phyloP scores from a whole-genome alignment of 2,329 filamentous ascomycete species.

The Ophiosphaerella korrae region DNA sequence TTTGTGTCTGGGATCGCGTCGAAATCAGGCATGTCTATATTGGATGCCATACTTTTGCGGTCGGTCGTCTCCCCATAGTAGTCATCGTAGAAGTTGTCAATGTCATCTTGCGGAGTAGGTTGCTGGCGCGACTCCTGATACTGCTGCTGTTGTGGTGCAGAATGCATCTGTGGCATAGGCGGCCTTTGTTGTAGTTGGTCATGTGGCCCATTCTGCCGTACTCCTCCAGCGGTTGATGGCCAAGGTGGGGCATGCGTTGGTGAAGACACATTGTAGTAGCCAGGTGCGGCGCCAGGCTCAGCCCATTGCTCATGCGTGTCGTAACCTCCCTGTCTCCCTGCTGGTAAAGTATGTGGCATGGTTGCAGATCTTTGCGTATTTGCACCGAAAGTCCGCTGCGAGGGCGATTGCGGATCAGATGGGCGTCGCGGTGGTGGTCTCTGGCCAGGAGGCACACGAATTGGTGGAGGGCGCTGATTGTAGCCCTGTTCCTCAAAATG shows the following conservation, averaged over 20 bases:
- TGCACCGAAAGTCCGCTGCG: slow-evolving; percentile 35
- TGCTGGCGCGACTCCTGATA: slow-evolving; percentile 27
- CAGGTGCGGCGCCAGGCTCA: slow-evolving; percentile 39
- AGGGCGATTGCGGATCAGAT: slow-evolving; percentile 32
- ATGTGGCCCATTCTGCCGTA: slow-evolving; percentile 25
- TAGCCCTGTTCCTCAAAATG: slow-evolving; percentile 37
- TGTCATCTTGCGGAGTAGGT: slow-evolving; percentile 28
- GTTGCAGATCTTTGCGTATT: slow-evolving; percentile 44
- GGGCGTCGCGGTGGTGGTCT: slow-evolving; percentile 19
- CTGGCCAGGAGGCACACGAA: slow-evolving; percentile 16
- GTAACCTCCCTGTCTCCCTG: slow-evolving; percentile 18
- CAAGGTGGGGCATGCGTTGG: slow-evolving; percentile 42
- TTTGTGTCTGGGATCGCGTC: slow-evolving; percentile 56
- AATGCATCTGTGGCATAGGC: slow-evolving; percentile 32
- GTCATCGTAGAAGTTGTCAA: slow-evolving; percentile 59
- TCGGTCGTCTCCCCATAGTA: slow-evolving; percentile 47
- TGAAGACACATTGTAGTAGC: slow-evolving; percentile 46
- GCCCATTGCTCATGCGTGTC: slow-evolving; percentile 39
- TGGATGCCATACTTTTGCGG: slow-evolving; percentile 50
- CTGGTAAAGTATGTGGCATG: slow-evolving; percentile 41
- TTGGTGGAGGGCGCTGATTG: slow-evolving; percentile 30
- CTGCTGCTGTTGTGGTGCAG: slow-evolving; percentile 21
- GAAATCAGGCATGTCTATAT: slow-evolving; percentile 68
- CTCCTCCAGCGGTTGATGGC: slow-evolving; percentile 44
- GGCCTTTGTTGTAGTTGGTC: slow-evolving; percentile 35